Conservation (phyloP, 1,139 yeast genomes). For the Cylindricascospora bacillispora region DNA sequence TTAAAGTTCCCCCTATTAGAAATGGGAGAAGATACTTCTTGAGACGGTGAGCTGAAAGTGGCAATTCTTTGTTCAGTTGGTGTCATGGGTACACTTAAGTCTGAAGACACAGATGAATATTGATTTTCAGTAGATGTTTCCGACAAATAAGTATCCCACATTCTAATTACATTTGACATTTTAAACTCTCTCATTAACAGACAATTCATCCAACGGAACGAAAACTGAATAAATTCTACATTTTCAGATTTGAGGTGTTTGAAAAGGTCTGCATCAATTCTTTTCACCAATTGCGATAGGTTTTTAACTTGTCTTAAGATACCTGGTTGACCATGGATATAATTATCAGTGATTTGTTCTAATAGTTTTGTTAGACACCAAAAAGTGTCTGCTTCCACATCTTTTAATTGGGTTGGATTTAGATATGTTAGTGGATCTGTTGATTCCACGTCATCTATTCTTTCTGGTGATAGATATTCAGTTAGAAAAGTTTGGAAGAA, state of each 20-base stretch:
- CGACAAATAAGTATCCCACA: constrained; percentile 97
- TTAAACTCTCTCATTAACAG: constrained; percentile 85
- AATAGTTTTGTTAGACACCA: constrained; percentile 89
- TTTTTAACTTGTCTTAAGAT: constrained; percentile 82
- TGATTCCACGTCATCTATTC: constrained; percentile 32
- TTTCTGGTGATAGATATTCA: constrained; percentile 38
- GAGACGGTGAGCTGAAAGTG: constrained; percentile 11
- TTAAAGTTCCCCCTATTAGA: constrained; percentile 4
- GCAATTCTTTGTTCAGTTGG: constrained; percentile 13
- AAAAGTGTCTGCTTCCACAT: constrained; percentile 86
- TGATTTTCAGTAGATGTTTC: constrained; percentile 39
- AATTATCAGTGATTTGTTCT: constrained; percentile 92
- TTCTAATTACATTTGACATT: constrained; percentile 65
- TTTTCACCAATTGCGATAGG: constrained; percentile 58
- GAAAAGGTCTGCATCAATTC: constrained; percentile 65
- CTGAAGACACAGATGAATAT: constrained; percentile 5
- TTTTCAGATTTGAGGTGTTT: constrained; percentile 68
- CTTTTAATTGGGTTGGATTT: constrained; percentile 41
- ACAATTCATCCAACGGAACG: constrained; percentile 99
- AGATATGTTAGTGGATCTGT: constrained; percentile 50
- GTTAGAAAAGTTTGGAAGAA: constrained; percentile 78
- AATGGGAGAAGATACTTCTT: constrained; percentile 10
- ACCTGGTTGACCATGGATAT: constrained; percentile 97
- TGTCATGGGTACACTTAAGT: constrained; percentile 11
- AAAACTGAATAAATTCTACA: constrained; percentile 84